These are phyloP conservation scores for Malus orientalis DNA, from an alignment of 306 rosid genomes.

Conservation along the genomic window DNA sequence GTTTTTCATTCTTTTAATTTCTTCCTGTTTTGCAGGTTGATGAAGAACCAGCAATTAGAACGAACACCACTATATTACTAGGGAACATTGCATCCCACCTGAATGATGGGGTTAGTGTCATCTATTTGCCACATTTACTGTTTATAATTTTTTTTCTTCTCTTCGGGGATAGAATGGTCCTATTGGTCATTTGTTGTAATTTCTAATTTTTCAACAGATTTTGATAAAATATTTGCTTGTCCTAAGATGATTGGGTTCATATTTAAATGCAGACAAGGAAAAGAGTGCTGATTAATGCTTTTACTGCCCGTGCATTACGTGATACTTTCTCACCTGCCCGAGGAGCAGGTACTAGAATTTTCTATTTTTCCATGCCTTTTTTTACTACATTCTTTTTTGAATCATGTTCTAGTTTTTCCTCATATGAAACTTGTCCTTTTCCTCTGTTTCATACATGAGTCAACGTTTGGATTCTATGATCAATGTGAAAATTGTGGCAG, in stretches of 20 bases:
- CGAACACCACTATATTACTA: conserved; percentile 90
- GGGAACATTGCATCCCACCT: conserved; percentile 92
- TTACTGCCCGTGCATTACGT: conserved; percentile 97
- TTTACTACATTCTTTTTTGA: not conserved
- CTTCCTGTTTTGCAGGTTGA: conserved; percentile 63
- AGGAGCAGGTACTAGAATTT: conserved; percentile 76
- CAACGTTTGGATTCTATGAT: not conserved
- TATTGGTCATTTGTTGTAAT: not conserved
- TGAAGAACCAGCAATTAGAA: conserved; percentile 94
- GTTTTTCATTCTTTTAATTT: not conserved
- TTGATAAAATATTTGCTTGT: not conserved
- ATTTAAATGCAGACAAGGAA: conserved; percentile 78
- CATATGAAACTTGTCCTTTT: not conserved
- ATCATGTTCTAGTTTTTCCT: not conserved
- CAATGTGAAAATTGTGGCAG: conserved; percentile 38
- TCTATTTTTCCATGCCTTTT: not conserved
- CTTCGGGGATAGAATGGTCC: conserved; percentile 14
- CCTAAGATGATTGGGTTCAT: conserved; percentile 19
- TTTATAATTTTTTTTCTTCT: conserved; percentile 13
- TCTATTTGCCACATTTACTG: conserved; percentile 6
- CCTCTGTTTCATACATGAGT: conserved; percentile 6
- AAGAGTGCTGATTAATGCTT: conserved; percentile 95
- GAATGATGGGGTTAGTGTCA: conserved; percentile 76
- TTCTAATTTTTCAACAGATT: not conserved
- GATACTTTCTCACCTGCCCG: conserved; percentile 96